Evolutionary conservation across 108 stramenopile genomes (phyloP).

Genomic region (Nitzschia sp.): DNA sequence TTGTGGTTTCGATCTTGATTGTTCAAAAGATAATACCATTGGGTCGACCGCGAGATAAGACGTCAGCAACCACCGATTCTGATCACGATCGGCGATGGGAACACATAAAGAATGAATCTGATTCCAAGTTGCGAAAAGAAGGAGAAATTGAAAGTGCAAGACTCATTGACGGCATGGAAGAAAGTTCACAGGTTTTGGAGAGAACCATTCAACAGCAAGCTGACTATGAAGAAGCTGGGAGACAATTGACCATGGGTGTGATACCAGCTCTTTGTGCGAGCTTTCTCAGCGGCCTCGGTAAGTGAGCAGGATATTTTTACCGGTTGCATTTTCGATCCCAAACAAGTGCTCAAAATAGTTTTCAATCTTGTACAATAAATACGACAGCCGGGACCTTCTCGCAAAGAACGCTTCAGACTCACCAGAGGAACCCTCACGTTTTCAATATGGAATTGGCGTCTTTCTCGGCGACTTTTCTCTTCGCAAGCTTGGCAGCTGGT

Average conservation of each 20-base stretch:
- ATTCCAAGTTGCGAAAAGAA: neutral
- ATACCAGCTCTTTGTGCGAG: conserved; percentile 67
- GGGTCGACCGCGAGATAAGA: neutral
- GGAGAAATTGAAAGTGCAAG: neutral
- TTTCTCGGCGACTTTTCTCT: conserved; percentile 36
- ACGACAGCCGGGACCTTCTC: conserved; percentile 65
- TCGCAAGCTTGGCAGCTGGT: neutral
- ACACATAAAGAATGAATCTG: neutral
- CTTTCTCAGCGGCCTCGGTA: conserved; percentile 70
- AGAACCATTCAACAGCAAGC: neutral
- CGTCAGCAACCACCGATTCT: neutral
- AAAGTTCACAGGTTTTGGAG: neutral
- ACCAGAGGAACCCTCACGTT: conserved; percentile 58
- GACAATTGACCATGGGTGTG: conserved; percentile 39
- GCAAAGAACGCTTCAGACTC: conserved; percentile 73
- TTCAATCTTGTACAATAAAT: neutral
- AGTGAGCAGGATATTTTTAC: too few relatives aligned
- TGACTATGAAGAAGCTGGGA: neutral
- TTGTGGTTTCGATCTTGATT: conserved; percentile 62
- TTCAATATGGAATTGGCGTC: conserved; percentile 80
- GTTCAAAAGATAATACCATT: conserved; percentile 37
- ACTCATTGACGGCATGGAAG: neutral
- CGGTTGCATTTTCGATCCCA: too few relatives aligned
- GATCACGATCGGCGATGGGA: neutral
- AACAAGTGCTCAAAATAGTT: neutral